Base-by-base conservation (phyloP, 345 rosid species). In the Kernera saxatilis region DNA sequence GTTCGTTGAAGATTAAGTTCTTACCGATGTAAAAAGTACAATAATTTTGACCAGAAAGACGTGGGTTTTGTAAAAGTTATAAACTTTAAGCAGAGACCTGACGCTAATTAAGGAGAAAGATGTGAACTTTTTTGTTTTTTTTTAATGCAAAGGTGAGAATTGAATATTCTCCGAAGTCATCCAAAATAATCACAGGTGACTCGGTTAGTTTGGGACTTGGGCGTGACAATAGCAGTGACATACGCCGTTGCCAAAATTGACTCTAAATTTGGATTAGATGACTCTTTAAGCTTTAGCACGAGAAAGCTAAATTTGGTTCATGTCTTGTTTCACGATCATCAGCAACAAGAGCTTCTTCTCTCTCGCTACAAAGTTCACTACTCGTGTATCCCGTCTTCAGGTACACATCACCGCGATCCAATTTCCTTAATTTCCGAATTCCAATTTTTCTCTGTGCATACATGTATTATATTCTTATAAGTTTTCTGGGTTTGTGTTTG, bases 301-400 rank as follows among this genome's bases (percentile, higher is more conserved):
- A 17, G 12, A 46, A 43, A 29, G 12, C 54, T 36, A n/a, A 45
- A 23, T 14, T 25, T 65, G 1, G 74, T 68, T 61, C 19, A 69
- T 75, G 79, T 68, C 79, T 67, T 61, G 11, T 63, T 68, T 22
- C 58, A 23, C 44, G n/a, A 52, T 75, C 44, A 44, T 69, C 7
- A 53, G 37, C 58, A 69, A 52, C 51, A 68, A 19, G 50, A 14
- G 27, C 57, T 75, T 69, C 15, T 35, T 69, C 50, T 69, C 74
- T 53, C 51, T 75, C 44, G 70, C 70, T 61, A 5, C 70, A 18
- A 75, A 36, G 64, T 14, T 45, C 57, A 61, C 22, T 18, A 11
- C 44, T 61, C 74, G 57, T 69, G 74, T 64, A 41, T 61, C 79
- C 61, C 79, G 70, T 75, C 51, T 69, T 60, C 78, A 69, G 78